phyloP scores from a whole-genome alignment of 192 early-diverging fungal genomes.

The Jimgerdemannia lactiflua region DNA sequence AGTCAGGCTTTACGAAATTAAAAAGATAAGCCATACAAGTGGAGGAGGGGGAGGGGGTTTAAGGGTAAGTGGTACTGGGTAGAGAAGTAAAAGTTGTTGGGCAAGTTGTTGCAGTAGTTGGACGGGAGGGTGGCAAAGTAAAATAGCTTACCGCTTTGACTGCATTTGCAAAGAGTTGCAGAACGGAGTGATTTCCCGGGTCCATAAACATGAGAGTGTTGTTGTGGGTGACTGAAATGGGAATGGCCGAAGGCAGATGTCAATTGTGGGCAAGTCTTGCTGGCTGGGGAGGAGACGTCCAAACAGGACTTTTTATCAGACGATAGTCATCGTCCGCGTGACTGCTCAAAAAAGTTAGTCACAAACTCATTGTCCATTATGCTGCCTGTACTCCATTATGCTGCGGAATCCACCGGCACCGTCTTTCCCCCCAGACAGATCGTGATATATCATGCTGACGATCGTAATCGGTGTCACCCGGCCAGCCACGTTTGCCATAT shows the following conservation, averaged over 20 bases:
- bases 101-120: constrained; percentile 2
- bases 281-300: not conserved
- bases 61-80: not conserved
- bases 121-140: not conserved
- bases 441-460: not conserved
- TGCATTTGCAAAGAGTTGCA: constrained; percentile 35
- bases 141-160: constrained; percentile 24
- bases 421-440: no score
- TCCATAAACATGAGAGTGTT: constrained; percentile 22
- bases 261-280: not conserved
- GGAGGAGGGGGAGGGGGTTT: constrained; percentile 1
- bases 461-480: not conserved
- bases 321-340: not conserved
- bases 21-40: not conserved
- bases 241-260: not conserved
- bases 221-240: no score
- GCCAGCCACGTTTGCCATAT: not conserved
- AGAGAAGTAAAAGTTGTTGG: not conserved
- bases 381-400: not conserved
- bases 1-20: not conserved
- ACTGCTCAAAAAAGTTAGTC: not conserved
- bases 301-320: not conserved
- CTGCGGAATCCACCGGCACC: not conserved
- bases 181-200: constrained; percentile 22
- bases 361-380: not conserved